phyloP scores from a whole-genome alignment of 768 basidiomycete genomes.

The Pleurotus platypus region DNA sequence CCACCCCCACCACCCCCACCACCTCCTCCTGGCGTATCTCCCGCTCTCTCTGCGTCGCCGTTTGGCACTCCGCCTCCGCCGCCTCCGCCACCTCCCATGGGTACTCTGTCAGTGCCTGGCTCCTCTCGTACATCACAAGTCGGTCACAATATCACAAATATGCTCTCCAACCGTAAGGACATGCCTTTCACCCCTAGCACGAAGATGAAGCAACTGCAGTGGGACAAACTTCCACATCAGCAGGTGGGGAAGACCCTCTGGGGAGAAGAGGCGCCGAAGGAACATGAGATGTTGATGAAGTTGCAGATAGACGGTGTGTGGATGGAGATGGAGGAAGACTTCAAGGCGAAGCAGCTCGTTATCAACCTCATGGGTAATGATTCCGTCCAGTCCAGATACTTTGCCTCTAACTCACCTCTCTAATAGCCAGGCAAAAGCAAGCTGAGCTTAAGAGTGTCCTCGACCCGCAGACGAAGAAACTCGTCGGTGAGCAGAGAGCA shows the following conservation, averaged over 20 bases:
- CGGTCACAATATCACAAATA: conserved; percentile 51
- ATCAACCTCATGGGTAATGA: conserved; percentile 79
- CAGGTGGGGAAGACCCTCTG: conserved; percentile 85
- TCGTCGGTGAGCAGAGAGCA: conserved; percentile 65
- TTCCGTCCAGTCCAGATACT: conserved; percentile 1
- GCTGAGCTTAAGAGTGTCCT: conserved; percentile 91
- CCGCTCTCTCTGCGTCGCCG: conserved; percentile 11
- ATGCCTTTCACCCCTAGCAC: conserved; percentile 79
- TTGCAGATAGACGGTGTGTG: conserved; percentile 85
- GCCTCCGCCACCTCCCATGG: conserved; percentile 37
- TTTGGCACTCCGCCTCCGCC: conserved; percentile 30
- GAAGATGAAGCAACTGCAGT: conserved; percentile 98
- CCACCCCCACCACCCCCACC: conserved; percentile 29
- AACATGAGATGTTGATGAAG: conserved; percentile 78
- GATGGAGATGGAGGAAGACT: conserved; percentile 96
- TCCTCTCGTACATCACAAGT: conserved; percentile 59
- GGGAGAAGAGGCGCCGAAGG: conserved; percentile 69
- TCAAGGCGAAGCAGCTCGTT: conserved; percentile 93
- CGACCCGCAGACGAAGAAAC: conserved; percentile 87
- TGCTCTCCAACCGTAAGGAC: conserved; percentile 74
- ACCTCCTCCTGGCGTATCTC: conserved; percentile 16
- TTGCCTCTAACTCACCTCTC: conserved; percentile 11
- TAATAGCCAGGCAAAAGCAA: conserved; percentile 72
- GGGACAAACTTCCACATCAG: conserved; percentile 95
- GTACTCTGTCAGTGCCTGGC: conserved; percentile 19